Evolutionary conservation across 129 eudicot species (phyloP), one percentile per base, ranked within the genome.

Genomic region (Chrysanthemum seticuspe): DNA sequence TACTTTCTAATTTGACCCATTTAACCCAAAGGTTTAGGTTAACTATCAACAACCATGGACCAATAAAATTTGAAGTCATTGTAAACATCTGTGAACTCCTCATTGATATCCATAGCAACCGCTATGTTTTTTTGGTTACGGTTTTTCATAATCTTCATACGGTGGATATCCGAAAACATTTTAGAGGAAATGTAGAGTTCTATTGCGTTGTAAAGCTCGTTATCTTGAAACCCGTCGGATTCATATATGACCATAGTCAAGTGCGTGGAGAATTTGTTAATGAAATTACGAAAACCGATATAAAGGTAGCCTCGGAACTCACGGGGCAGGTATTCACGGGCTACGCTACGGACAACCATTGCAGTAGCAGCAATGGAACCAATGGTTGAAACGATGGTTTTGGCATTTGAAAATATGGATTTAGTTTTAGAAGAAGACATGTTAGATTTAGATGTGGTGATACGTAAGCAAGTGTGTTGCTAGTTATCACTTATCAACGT

Each of bases 221-320:
- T 91, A 31, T 48, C 72, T 45, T 6, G 61, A 13, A 88, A 57
- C 11, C 92, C 92, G 3, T 88, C 82, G 71, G 64, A 84, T 74
- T 91, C 95, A 57, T 91, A 85, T 72, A 91, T 78, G 52, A 82
- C 87, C 56, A 91, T 60, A 0, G 95, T 88, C 9, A 88, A 44
- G 63, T 88, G 78, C 52, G 63, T 55, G 34, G 89, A 83, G 71
- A 85, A 83, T 73, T 81, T 67, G 81, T 65, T 72, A 85, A 88
- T 18, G 76, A 83, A 53, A 49, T 34, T 83, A 0, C 82, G 71
- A 44, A 84, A 1, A 67, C 80, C 78, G 53, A 73, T 70, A 76
- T 27, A 84, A 10, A 91, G 31, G 74, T 81, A 82, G 68, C 78
- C 83, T 19, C 72, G 84, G 79, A 91, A 16, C 23, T 88, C 95